phyloP scores from a whole-genome alignment of 371 early-diverging fungal genomes.

The Syncephalastrum racemosum region DNA sequence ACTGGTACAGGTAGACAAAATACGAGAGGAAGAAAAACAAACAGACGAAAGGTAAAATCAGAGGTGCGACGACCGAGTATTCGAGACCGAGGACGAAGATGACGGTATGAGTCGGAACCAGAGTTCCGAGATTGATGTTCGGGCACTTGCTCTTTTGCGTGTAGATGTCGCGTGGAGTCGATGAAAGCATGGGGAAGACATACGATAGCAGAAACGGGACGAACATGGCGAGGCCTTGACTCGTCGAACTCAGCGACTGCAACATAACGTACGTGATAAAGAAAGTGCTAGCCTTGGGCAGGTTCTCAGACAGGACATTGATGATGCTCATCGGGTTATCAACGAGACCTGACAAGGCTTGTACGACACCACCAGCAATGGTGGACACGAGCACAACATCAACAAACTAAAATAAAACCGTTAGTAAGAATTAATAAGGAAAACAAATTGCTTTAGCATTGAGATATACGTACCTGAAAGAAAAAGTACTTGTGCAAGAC shows the following conservation, averaged over 20 bases:
- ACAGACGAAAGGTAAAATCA: constrained; percentile 75
- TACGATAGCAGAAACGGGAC: constrained; percentile 65
- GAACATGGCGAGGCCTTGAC: constrained; percentile 67
- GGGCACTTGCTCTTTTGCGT: constrained; percentile 46
- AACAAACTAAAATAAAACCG: constrained; percentile 50
- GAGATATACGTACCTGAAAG: constrained; percentile 58
- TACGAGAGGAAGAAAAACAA: constrained; percentile 74
- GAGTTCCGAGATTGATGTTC: constrained; percentile 44
- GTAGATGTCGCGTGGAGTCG: constrained; percentile 75
- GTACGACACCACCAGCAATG: constrained; percentile 64
- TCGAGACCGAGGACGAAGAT: constrained; percentile 67
- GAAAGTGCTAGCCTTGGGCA: constrained; percentile 68
- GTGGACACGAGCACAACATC: constrained; percentile 83
- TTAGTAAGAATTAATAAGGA: background rate
- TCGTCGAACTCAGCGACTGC: constrained; percentile 63
- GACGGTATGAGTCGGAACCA: constrained; percentile 66
- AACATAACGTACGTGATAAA: constrained; percentile 84
- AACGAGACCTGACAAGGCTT: constrained; percentile 40
- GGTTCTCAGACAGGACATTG: constrained; percentile 48
- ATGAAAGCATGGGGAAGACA: constrained; percentile 63
- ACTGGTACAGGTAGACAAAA: constrained; percentile 79
- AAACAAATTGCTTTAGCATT: background rate
- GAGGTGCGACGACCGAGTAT: constrained; percentile 79
- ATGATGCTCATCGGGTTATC: constrained; percentile 51
- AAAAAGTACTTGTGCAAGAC: constrained; percentile 71